Conservation (phyloP, 139 green algal genomes). For the Volvox africanus region DNA sequence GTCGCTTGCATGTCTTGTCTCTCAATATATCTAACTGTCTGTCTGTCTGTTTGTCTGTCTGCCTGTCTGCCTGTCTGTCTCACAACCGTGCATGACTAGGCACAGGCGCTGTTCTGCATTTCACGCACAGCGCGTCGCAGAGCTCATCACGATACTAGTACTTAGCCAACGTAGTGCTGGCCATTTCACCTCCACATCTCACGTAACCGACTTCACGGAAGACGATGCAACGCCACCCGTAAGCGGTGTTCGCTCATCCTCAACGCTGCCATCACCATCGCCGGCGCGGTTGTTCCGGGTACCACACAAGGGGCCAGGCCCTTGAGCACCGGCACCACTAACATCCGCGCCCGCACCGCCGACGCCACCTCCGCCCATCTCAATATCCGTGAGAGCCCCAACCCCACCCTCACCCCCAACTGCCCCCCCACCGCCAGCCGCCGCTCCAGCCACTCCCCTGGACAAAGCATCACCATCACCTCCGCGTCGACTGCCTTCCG, state of each 20-base stretch:
- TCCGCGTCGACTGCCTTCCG: background rate
- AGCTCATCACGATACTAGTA: too few relatives aligned
- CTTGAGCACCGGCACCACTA: background rate
- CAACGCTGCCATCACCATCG: background rate
- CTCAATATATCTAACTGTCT: too few relatives aligned
- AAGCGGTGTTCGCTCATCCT: conserved; percentile 17
- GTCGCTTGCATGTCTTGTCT: too few relatives aligned
- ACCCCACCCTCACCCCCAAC: background rate
- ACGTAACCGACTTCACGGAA: background rate
- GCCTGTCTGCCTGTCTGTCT: too few relatives aligned
- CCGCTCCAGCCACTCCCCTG: background rate
- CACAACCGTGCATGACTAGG: too few relatives aligned
- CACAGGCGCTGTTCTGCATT: too few relatives aligned
- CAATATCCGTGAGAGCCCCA: background rate
- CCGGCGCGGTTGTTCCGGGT: background rate
- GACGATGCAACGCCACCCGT: conserved; percentile 6
- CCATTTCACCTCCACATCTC: too few relatives aligned
- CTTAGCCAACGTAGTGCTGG: too few relatives aligned
- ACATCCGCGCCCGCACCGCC: background rate
- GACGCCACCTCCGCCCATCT: background rate
- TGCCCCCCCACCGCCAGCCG: background rate
- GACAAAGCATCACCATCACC: too few relatives aligned
- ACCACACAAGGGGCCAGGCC: too few relatives aligned
- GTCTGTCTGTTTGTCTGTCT: too few relatives aligned
- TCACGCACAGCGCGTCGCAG: too few relatives aligned